Evolutionary conservation across 1,139 yeast species (phyloP).

Genomic region (Hyphopichia wangnamkhiaoensis): DNA sequence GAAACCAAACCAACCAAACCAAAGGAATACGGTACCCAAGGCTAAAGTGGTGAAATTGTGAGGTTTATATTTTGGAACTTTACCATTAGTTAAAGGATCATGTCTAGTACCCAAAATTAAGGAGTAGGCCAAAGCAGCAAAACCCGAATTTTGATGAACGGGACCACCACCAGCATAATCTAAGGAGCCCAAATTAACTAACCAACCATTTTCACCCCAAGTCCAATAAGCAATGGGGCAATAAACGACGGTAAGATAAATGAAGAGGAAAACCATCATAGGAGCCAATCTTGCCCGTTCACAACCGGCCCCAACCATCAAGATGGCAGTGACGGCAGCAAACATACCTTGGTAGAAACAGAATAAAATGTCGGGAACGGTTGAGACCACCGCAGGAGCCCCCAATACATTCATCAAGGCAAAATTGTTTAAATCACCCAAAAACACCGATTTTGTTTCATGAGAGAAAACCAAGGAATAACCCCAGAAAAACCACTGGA

Average conservation of each 20-base stretch:
- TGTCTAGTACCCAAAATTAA: constrained; percentile 87
- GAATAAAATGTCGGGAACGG: constrained; percentile 84
- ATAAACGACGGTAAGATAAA: constrained; percentile 96
- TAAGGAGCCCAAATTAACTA: constrained; percentile 40
- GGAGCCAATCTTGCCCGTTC: constrained; percentile 97
- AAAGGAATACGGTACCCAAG: constrained; percentile 89
- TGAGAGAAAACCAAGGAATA: constrained; percentile 84
- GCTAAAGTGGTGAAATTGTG: constrained; percentile 88
- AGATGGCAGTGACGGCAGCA: constrained; percentile 86
- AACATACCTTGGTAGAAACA: constrained; percentile 96
- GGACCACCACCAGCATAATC: constrained; percentile 73
- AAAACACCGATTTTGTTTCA: constrained; percentile 60
- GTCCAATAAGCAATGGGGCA: constrained; percentile 64
- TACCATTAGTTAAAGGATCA: constrained; percentile 70
- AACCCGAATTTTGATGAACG: constrained; percentile 93
- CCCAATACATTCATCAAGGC: constrained; percentile 80
- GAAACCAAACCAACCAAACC: constrained; percentile 99
- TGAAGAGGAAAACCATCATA: constrained; percentile 88
- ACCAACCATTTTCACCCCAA: constrained; percentile 48
- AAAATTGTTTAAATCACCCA: constrained; percentile 81
- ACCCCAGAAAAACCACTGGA: constrained; percentile 99
- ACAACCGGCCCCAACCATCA: constrained; percentile 96
- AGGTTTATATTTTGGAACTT: constrained; percentile 86
- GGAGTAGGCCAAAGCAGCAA: constrained; percentile 93
- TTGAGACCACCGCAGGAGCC: constrained; percentile 66